Conservation (phyloP, 345 rosid species). For the Ailanthus altissimus region DNA sequence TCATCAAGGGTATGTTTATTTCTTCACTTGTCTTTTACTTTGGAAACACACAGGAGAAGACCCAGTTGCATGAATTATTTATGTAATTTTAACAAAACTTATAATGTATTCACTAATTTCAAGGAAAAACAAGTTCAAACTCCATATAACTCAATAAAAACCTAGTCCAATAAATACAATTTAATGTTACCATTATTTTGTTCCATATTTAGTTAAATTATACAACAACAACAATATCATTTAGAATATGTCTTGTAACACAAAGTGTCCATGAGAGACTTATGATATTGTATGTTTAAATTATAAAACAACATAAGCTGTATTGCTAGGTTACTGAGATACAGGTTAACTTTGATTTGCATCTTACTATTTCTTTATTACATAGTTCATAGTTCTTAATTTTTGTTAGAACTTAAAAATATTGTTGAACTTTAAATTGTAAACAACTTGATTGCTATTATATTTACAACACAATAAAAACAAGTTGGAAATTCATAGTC, state of each 20-base stretch:
- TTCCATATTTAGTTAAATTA: slow-evolving; percentile 4
- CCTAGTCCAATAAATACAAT: background rate
- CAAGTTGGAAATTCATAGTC: too few species aligned
- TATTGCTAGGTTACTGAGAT: background rate
- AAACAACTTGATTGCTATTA: too few species aligned
- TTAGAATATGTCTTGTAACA: slow-evolving; percentile 7
- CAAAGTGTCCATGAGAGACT: background rate
- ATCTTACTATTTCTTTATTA: background rate
- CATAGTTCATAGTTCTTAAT: background rate
- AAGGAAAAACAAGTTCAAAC: slow-evolving; percentile 22
- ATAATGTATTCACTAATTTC: slow-evolving; percentile 13
- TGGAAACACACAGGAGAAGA: slow-evolving; percentile 18
- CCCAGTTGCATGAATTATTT: background rate
- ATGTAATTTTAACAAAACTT: slow-evolving; percentile 30
- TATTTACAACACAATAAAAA: too few species aligned
- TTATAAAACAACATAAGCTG: background rate
- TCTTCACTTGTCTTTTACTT: slow-evolving; percentile 47
- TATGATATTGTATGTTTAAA: background rate
- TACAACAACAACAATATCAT: background rate
- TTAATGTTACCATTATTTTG: slow-evolving; percentile 1
- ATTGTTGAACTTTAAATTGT: too few species aligned
- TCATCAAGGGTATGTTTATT: slow-evolving; percentile 56
- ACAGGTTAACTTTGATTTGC: background rate
- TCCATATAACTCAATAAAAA: slow-evolving; percentile 5
- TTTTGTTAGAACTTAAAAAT: background rate